Evolutionary conservation across 2,329 filamentous ascomycete genomes (phyloP), one percentile per base, ranked within the genome.

Genomic region (Fusarium fujikuroi): DNA sequence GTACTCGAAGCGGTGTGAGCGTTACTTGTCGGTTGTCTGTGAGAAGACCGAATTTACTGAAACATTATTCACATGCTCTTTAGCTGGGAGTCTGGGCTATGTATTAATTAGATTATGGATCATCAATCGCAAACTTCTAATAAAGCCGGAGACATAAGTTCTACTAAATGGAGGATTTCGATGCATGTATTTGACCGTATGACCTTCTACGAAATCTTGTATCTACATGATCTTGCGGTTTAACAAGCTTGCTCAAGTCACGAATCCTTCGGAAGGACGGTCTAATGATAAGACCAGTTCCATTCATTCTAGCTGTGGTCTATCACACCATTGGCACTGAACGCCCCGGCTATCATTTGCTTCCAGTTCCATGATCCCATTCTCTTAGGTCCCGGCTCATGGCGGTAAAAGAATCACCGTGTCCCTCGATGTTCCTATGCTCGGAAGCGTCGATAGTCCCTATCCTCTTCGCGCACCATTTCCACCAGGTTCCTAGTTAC

Each of bases 251-350:
- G 16, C 18, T 10, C 23, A 52, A 58, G 28, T 23, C 39, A 36
- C 32, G 8, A n/a, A 21, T 23, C 40, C 28, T 57, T 32, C 16
- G 8, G 25, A 19, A 25, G 39, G n/a, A 67, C 30, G n/a, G 32
- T 15, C 19, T 36, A 49, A 56, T 32, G 52, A 60, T 61, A 43
- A 59, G 60, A 66, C 54, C 68, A 61, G 25, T 73, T 54, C 44
- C 62, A 61, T 73, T 73, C 72, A 74, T 72, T 74, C 72, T 75
- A 74, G 60, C 56, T 67, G 23, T 64, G 57, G 49, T 68, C 60
- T 69, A 54, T 60, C 57, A 70, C 37, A 46, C 56, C 61, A 39
- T 58, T 16, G 28, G 25, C 58, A 25, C 34, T 37, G 53, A 66
- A 70, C 39, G 43, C 60, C 57, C 59, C 39, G 39, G 18, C 52